Evolutionary conservation across 768 basidiomycete genomes (phyloP), one percentile per base, ranked within the genome.

Genomic region (Neoboletus subvelutipes): DNA sequence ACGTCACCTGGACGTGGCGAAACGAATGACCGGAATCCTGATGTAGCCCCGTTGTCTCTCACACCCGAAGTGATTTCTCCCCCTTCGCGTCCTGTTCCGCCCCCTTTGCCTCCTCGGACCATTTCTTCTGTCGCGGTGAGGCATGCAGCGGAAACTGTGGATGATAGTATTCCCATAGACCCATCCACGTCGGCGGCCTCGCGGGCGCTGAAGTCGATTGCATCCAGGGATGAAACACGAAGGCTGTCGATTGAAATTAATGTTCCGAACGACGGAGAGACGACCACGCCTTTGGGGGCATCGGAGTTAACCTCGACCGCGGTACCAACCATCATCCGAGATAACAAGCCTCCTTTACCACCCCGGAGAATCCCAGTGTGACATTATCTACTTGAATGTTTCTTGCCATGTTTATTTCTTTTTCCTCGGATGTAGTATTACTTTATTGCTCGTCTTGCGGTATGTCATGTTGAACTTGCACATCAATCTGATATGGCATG

Each of bases 191-290:
- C 71, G 20, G 72, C 78, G 1, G 83, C 86, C 4, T 82, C 83
- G 22, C 78, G 80, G 41, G 77, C 78, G 12, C 75, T 88, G 28
- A 82, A 86, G 71, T 77, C 76, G 40, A 86, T 88, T 52, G 85
- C 73, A 29, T 76, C 74, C 11, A 77, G 72, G 58, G 81, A 82
- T 58, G 75, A 77, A 50, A 71, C 62, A 52, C 71, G 68, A 50
- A 61, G 70, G 29, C 10, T 62, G 46, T 61, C 69, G 45, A n/a
- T 13, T 20, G 74, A 74, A 50, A 55, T 56, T 3, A 52, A 61
- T 40, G 43, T 56, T 28, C 34, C 58, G 31, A 34, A 13, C n/a
- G 46, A 55, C 3, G 56, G 46, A 17, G 62, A 60, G 52, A 22
- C 54, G 17, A 43, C 15, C 42, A 8, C 9, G 22, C 55, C 62